Conservation (phyloP, 352 stramenopile species). For the Globisporangium irregulare region DNA sequence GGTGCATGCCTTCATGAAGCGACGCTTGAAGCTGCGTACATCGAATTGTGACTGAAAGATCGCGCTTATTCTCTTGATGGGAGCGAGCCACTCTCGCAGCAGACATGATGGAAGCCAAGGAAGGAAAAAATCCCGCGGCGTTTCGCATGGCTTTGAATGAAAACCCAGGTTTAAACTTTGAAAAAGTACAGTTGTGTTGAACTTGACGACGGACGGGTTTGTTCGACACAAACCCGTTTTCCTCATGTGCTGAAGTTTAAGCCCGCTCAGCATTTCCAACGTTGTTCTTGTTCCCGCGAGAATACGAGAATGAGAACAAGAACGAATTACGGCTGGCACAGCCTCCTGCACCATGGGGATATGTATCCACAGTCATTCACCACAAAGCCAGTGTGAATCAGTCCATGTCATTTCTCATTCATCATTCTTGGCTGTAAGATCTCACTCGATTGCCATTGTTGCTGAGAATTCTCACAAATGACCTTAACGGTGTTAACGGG, state of each 20-base stretch:
- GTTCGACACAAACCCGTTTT: background rate
- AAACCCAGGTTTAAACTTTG: background rate
- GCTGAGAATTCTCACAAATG: too few species aligned
- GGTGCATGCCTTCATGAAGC: background rate
- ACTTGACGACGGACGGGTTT: background rate
- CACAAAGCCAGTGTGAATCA: too few species aligned
- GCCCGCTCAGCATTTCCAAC: background rate
- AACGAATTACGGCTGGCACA: too few species aligned
- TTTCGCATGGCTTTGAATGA: conserved; percentile 1
- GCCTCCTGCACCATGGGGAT: too few species aligned
- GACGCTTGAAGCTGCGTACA: background rate
- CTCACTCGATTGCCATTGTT: too few species aligned
- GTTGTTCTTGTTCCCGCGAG: background rate
- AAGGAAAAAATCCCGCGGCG: background rate
- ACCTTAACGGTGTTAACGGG: too few species aligned
- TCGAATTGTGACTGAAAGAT: background rate
- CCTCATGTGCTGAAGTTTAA: background rate
- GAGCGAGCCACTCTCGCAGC: background rate
- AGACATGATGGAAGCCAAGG: background rate
- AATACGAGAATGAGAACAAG: too few species aligned
- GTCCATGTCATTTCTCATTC: too few species aligned
- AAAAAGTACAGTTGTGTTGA: background rate
- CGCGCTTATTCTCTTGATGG: background rate
- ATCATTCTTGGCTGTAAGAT: too few species aligned
- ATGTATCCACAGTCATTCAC: too few species aligned